Percentiles rank a stretch among this genome's conserved stretches.
Evolutionary conservation across 352 stramenopile species (phyloP).

Genomic region (Globisporangium paddicum): DNA sequence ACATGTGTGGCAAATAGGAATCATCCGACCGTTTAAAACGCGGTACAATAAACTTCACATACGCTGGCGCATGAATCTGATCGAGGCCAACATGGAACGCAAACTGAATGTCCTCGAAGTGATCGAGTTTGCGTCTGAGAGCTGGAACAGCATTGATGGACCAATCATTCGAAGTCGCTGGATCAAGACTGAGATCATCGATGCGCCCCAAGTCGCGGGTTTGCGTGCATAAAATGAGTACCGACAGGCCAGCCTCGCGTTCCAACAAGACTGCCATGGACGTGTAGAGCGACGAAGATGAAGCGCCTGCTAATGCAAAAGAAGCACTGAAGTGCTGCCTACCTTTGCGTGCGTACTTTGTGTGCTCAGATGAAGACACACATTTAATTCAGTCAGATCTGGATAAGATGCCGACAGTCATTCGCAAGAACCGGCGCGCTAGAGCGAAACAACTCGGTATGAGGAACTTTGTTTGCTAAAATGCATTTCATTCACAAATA

Average conservation of each 20-base stretch:
- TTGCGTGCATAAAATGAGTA: background rate
- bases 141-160: background rate
- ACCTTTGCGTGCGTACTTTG: no score
- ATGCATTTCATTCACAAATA: background rate
- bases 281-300: background rate
- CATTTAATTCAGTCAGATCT: no score
- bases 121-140: no score
- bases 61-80: no score
- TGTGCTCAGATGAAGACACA: no score
- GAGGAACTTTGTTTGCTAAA: background rate
- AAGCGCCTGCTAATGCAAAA: background rate
- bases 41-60: no score
- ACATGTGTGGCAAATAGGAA: no score
- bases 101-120: no score
- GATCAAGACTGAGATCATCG: background rate
- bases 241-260: background rate
- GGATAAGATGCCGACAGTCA: background rate
- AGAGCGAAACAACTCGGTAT: background rate
- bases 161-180: background rate
- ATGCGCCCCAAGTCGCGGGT: background rate
- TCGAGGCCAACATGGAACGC: no score
- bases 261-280: background rate
- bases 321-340: no score
- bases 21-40: no score
- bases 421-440: background rate